Base-by-base conservation (phyloP, 2,329 filamentous ascomycete species). In the Phaeoacremonium minimum region DNA sequence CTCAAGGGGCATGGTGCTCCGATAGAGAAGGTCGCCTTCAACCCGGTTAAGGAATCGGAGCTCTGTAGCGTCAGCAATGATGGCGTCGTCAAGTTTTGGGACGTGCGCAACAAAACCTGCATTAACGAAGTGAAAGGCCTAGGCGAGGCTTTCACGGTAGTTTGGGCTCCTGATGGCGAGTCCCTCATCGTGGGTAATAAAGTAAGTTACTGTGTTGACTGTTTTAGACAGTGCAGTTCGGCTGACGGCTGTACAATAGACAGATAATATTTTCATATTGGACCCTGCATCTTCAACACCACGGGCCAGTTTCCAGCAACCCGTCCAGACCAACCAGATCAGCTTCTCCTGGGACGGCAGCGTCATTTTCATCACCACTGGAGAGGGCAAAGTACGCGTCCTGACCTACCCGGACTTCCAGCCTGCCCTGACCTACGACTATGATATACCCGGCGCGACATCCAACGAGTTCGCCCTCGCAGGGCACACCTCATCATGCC, bases 21-120 rank as follows among this genome's bases (percentile, higher is more conserved):
- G 18, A 80, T 90, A 31, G 85, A 89, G 53, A 84, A 84, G 52
- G 80, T 91, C 2, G 82, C 81, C 2, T 91, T 88, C 61, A 87
- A 87, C 52, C 86, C 86, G 1, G 73, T 75, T 40, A 85, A 82
- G 55, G 86, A 91, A 55, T 80, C 83, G 4, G 83, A 90, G 60
- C 68, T 91, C 7, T 87, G 83, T 47, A 88, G 82, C 53, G 74
- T 86, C 36, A 85, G 83, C 46, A 75, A 69, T 30, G 86, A 91
- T 53, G 86, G 86, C 3, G 75, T 82, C 19, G 80, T 86, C 42
- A 80, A 84, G 53, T 80, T 91, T 48, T 91, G 86, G 86, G 86
- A 91, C 52, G 84, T 89, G 11, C 71, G 85, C 49, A 83, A 75
- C 40, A 87, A 85, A 53, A 72, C 74, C 2, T 81, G 80, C 48